Evolutionary conservation across 768 basidiomycete genomes (phyloP), one percentile per base, ranked within the genome.

Genomic region (Hericium coralloides): DNA sequence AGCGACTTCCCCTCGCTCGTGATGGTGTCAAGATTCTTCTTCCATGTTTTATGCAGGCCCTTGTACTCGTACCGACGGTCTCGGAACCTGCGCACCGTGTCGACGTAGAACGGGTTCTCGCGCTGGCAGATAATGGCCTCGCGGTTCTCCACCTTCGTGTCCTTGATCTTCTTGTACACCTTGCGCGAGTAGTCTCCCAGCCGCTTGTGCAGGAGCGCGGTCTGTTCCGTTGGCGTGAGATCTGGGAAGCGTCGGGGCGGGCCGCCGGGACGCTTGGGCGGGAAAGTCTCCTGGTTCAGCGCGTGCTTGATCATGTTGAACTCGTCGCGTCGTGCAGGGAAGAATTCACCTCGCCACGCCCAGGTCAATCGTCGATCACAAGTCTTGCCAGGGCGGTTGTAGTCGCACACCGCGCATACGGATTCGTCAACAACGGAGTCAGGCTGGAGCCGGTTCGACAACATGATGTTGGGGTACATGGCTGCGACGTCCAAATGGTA

Each of bases 401-500:
- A 98, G 72, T 99, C 97, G 73, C 97, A 99, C 2, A 98, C 94
- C 1, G 97, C 97, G 66, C 97, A 99, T 17, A 87, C 88, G 18
- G 95, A 84, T 69, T 98, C 97, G 65, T 95, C 92, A 10, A 98
- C 88, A 74, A 98, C 89, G 2, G 97, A 97, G 72, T 99, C 97
- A 2, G 97, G 97, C 64, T 99, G 97, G 2, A 99, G 79, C 37
- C 97, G 91, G 68, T 99, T 99, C 17, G 95, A 98, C 76, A 99
- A 86, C 97, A 99, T 99, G 82, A 99, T 98, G 71, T 98, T 99
- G 56, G 97, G 97, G 69, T 99, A 98, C 97, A 99, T 99, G 60
- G 97, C 97, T 2, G 97, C 97, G 60, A 99, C 97, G 66, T 99
- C 97, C 65, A 98, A 73, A 70, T 99, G 97, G 72, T 99, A 99